phyloP scores from a whole-genome alignment of 2,329 filamentous ascomycete species.

The Thielaviopsis musarum region DNA sequence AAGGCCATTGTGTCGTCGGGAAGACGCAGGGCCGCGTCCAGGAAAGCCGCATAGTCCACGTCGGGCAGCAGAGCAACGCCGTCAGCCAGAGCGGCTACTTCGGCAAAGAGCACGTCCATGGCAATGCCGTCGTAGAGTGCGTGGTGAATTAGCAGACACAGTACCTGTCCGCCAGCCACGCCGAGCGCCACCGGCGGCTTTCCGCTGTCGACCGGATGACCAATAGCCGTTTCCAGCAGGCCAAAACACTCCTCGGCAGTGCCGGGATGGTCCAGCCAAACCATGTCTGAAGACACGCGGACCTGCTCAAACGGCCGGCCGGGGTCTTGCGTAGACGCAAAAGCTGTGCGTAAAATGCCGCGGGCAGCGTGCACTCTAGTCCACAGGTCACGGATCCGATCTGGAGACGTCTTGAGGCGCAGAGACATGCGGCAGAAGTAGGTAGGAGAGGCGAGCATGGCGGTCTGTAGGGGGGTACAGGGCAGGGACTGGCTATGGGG shows the following conservation, averaged over 20 bases:
- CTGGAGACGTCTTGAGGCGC: constrained; percentile 32
- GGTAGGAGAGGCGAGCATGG: constrained; percentile 55
- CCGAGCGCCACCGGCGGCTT: constrained; percentile 30
- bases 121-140: constrained; percentile 76
- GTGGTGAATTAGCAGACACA: constrained; percentile 51
- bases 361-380: constrained; percentile 44
- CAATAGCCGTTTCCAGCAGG: constrained; percentile 24
- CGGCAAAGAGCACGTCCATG: constrained; percentile 49
- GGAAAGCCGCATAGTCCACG: constrained; percentile 44
- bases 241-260: constrained; percentile 23
- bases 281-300: constrained; percentile 36
- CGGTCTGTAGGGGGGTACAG: constrained; percentile 76
- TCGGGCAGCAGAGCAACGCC: constrained; percentile 29
- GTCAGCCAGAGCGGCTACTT: constrained; percentile 45
- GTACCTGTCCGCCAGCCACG: constrained; percentile 21
- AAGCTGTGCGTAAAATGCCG: constrained; percentile 62
- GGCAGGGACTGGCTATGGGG: constrained; percentile 32
- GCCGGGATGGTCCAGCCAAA: constrained; percentile 18
- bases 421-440: constrained; percentile 64
- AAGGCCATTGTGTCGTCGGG: constrained; percentile 38
- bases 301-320: constrained; percentile 55
- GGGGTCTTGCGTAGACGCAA: constrained; percentile 45
- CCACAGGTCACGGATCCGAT: constrained; percentile 44
- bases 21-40: constrained; percentile 38
- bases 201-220: constrained; percentile 26